These are phyloP conservation scores for Teratosphaeria viscida DNA, from an alignment of 2,329 filamentous ascomycete genomes.

Conservation along the genomic window DNA sequence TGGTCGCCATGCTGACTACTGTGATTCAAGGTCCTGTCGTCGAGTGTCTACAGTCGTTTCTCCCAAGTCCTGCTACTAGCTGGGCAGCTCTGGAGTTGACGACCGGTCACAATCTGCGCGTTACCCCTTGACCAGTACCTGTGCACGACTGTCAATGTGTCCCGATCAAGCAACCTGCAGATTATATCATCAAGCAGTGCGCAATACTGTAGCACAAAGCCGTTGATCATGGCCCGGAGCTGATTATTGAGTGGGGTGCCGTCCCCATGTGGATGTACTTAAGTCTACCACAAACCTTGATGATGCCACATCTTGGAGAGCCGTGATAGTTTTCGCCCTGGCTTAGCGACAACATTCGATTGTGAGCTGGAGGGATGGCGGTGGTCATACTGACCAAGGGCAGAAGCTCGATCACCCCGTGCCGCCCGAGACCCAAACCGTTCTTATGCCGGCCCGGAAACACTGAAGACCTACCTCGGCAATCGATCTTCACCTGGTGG, in stretches of 20 bases:
- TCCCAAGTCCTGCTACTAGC: not conserved
- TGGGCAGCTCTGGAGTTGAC: not conserved
- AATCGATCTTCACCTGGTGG: too few relatives aligned
- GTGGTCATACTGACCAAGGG: not conserved
- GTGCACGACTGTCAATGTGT: too few relatives aligned
- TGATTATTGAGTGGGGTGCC: not conserved
- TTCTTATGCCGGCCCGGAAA: too few relatives aligned
- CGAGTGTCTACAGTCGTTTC: not conserved
- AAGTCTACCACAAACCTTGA: not conserved
- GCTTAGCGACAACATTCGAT: not conserved
- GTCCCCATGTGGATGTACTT: not conserved
- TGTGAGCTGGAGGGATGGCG: not conserved
- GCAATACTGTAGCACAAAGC: not conserved
- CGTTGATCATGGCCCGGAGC: not conserved
- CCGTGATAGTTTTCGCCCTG: not conserved
- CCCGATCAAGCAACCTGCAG: too few relatives aligned
- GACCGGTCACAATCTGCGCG: not conserved
- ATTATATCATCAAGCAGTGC: too few relatives aligned
- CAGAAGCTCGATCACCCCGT: not conserved
- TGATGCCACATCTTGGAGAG: not conserved
- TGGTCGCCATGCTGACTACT: conserved; percentile 11
- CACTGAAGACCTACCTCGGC: too few relatives aligned
- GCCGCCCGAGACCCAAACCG: too few relatives aligned
- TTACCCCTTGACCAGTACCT: too few relatives aligned
- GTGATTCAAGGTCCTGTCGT: not conserved